Evolutionary conservation across 2,329 filamentous ascomycete species (phyloP).

Genomic region (Alternaria arborescens): DNA sequence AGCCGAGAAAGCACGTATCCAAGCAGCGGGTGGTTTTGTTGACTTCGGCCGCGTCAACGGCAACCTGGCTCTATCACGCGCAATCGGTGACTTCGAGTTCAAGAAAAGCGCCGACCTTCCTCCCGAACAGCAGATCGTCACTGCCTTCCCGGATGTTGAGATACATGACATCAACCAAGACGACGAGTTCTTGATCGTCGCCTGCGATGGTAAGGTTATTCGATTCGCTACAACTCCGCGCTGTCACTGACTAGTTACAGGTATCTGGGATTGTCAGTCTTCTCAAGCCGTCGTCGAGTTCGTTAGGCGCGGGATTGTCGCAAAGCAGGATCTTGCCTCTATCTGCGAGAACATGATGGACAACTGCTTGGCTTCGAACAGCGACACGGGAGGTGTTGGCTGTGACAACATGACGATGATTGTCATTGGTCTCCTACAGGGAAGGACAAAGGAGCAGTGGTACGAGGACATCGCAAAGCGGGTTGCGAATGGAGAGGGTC

Average conservation of each 20-base stretch:
- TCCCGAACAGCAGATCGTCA: constrained; percentile 98
- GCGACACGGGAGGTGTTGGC: constrained; percentile 95
- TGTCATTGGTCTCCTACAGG: constrained; percentile 86
- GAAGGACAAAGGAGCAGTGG: constrained; percentile 96
- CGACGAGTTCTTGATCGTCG: constrained; percentile 78
- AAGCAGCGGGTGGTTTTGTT: constrained; percentile 94
- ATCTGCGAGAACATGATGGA: constrained; percentile 99
- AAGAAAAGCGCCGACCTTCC: constrained; percentile 98
- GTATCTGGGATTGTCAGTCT: constrained; percentile 99
- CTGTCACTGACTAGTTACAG: constrained; percentile 58
- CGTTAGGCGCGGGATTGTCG: constrained; percentile 92
- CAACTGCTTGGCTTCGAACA: constrained; percentile 97
- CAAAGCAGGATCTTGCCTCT: constrained; percentile 91
- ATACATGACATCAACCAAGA: constrained; percentile 89
- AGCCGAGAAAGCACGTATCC: constrained; percentile 97
- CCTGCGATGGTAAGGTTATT: constrained; percentile 52
- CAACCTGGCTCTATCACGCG: constrained; percentile 93
- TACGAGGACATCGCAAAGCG: constrained; percentile 94
- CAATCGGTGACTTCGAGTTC: constrained; percentile 99
- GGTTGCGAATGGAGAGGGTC: constrained; percentile 95
- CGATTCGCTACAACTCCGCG: background rate
- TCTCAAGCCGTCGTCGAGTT: constrained; percentile 98
- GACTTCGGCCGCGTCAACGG: constrained; percentile 99
- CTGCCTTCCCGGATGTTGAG: constrained; percentile 93
- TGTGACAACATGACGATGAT: constrained; percentile 99